Percentiles rank a stretch among this genome's conserved stretches.
phyloP scores from a whole-genome alignment of 176 grass and related monocot species.

The Thalia dealbata region DNA sequence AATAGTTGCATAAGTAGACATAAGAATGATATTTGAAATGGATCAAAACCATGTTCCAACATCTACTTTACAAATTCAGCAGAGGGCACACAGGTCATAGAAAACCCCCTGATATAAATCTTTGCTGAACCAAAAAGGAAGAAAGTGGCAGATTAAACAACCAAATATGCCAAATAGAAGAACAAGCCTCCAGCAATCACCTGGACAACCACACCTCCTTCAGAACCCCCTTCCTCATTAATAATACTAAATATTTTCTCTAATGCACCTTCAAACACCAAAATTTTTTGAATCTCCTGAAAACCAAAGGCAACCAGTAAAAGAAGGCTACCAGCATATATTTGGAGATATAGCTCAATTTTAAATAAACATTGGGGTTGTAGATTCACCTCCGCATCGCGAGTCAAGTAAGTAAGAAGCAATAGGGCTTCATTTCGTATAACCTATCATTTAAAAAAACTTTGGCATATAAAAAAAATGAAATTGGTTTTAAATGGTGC shows the following conservation, averaged over 20 bases:
- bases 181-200: conserved; percentile 29
- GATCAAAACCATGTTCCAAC: background rate
- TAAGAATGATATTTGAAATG: background rate
- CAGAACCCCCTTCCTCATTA: conserved; percentile 88
- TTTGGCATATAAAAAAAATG: background rate
- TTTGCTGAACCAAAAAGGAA: background rate
- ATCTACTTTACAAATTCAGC: background rate
- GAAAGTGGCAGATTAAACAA: background rate
- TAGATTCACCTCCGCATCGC: conserved; percentile 71
- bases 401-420: conserved; percentile 94
- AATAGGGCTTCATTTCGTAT: conserved; percentile 97
- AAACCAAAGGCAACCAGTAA: conserved; percentile 16
- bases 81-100: background rate
- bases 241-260: conserved; percentile 99
- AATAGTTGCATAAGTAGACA: background rate
- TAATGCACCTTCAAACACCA: conserved; percentile 95
- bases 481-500: background rate
- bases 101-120: background rate
- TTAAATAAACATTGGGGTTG: background rate
- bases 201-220: conserved; percentile 99
- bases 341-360: conserved; percentile 5
- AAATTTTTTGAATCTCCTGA: conserved; percentile 99
- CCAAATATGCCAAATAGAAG: conserved; percentile 7
- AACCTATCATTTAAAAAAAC: conserved; percentile 45
- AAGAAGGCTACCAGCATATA: conserved; percentile 1